These are phyloP conservation scores for Achaetomium macrosporum DNA, from an alignment of 2,329 filamentous ascomycete genomes.

Conservation along the genomic window DNA sequence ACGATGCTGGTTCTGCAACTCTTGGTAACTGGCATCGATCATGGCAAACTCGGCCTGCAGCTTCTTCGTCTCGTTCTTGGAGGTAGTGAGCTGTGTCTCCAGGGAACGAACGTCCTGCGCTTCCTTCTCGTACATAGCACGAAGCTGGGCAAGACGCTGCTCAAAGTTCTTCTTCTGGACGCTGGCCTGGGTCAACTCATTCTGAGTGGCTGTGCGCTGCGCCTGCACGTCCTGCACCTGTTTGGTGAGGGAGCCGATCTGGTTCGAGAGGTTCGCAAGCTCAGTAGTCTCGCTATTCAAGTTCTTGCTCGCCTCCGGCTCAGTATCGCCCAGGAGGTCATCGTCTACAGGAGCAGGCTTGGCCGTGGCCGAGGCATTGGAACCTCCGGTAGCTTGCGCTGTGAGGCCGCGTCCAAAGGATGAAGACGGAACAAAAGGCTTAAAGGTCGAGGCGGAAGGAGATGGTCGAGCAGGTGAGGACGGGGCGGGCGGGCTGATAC, in stretches of 20 bases:
- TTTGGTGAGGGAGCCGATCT: slow-evolving; percentile 82
- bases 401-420: slow-evolving; percentile 82
- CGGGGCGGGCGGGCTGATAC: slow-evolving; percentile 40
- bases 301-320: slow-evolving; percentile 82
- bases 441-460: slow-evolving; percentile 56
- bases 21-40: slow-evolving; percentile 73
- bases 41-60: slow-evolving; percentile 77
- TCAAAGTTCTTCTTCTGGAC: slow-evolving; percentile 93
- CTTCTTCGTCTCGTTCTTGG: slow-evolving; percentile 76
- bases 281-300: slow-evolving; percentile 86
- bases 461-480: slow-evolving; percentile 51
- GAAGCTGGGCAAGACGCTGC: slow-evolving; percentile 76
- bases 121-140: slow-evolving; percentile 88
- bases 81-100: slow-evolving; percentile 72
- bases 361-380: slow-evolving; percentile 39
- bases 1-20: slow-evolving; percentile 76
- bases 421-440: slow-evolving; percentile 87
- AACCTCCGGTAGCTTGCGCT: slow-evolving; percentile 67
- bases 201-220: slow-evolving; percentile 72
- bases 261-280: slow-evolving; percentile 91
- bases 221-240: slow-evolving; percentile 91
- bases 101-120: slow-evolving; percentile 77
- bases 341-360: slow-evolving; percentile 46
- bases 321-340: slow-evolving; percentile 85
- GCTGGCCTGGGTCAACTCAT: slow-evolving; percentile 72